Evolutionary conservation across 1,139 yeast genomes (phyloP).

Genomic region (Suhomyces atakaporum): DNA sequence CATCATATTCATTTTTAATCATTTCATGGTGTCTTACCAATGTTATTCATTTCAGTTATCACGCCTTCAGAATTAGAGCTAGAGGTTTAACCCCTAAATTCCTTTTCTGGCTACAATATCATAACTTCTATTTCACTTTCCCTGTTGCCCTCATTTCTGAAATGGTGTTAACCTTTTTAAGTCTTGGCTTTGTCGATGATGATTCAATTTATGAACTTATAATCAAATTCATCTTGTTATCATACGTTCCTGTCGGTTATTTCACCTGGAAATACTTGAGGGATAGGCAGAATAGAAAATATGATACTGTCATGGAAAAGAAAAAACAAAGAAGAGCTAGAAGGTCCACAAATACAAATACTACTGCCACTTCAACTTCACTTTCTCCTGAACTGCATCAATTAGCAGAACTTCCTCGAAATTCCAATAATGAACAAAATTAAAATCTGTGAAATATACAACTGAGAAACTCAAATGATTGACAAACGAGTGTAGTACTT

Average conservation of each 20-base stretch:
- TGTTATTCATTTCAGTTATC: conserved; percentile 46
- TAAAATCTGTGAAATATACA: background rate
- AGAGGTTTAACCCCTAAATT: conserved; percentile 31
- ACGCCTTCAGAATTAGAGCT: conserved; percentile 48
- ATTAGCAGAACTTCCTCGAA: conserved; percentile 1
- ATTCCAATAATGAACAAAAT: background rate
- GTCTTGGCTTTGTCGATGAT: conserved; percentile 48
- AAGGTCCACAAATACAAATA: background rate
- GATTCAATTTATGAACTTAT: conserved; percentile 29
- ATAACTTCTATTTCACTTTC: conserved; percentile 42
- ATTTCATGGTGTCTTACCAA: conserved; percentile 46
- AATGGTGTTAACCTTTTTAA: conserved; percentile 52
- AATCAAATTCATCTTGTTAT: conserved; percentile 30
- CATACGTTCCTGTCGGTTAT: conserved; percentile 42
- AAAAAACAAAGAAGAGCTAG: conserved; percentile 13
- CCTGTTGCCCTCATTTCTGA: conserved; percentile 53
- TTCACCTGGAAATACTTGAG: conserved; percentile 37
- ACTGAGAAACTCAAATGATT: background rate
- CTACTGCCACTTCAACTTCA: conserved; percentile 1
- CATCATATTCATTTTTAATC: conserved; percentile 50
- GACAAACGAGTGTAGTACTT: too few relatives aligned
- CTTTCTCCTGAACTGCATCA: conserved; percentile 7
- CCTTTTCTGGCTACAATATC: conserved; percentile 42
- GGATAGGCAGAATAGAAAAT: conserved; percentile 25
- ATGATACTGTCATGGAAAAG: conserved; percentile 26